phyloP scores from a whole-genome alignment of 129 eudicot genomes.

The Lonicera japonica region DNA sequence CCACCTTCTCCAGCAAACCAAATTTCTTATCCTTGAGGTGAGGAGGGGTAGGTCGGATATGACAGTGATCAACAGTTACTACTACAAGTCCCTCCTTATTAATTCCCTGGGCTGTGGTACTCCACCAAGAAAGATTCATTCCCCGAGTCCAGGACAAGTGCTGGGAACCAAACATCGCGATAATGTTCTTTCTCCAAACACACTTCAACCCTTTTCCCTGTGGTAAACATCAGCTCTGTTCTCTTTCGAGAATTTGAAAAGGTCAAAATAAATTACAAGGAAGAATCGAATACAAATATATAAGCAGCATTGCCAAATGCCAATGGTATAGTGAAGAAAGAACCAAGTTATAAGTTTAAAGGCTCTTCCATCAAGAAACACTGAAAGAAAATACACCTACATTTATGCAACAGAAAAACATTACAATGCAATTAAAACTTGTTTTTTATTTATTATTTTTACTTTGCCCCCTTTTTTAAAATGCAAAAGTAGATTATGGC shows the following conservation, averaged over 20 bases:
- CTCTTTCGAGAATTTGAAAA: conserved; percentile 39
- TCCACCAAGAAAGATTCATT: conserved; percentile 45
- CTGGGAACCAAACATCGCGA: conserved; percentile 74
- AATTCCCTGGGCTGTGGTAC: conserved; percentile 25
- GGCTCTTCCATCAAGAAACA: neutral
- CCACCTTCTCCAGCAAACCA: conserved; percentile 68
- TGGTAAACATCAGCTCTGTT: conserved; percentile 56
- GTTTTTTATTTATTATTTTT: too few species aligned
- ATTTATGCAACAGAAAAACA: too few species aligned
- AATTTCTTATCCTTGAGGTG: conserved; percentile 47
- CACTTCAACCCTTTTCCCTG: conserved; percentile 71
- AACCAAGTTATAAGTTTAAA: too few species aligned
- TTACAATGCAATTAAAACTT: too few species aligned
- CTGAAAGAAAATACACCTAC: too few species aligned
- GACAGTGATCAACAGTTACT: conserved; percentile 41
- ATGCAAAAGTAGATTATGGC: too few species aligned
- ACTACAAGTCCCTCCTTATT: conserved; percentile 28
- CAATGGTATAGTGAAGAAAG: too few species aligned
- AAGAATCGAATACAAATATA: conserved; percentile 3
- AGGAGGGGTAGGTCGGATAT: conserved; percentile 76
- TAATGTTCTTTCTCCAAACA: conserved; percentile 37
- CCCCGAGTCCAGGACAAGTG: conserved; percentile 37
- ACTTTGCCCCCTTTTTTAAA: too few species aligned
- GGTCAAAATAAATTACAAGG: conserved; percentile 20
- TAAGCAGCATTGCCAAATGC: neutral